Evolutionary conservation across 768 basidiomycete species (phyloP).

Genomic region (Lyophyllum semitale): DNA sequence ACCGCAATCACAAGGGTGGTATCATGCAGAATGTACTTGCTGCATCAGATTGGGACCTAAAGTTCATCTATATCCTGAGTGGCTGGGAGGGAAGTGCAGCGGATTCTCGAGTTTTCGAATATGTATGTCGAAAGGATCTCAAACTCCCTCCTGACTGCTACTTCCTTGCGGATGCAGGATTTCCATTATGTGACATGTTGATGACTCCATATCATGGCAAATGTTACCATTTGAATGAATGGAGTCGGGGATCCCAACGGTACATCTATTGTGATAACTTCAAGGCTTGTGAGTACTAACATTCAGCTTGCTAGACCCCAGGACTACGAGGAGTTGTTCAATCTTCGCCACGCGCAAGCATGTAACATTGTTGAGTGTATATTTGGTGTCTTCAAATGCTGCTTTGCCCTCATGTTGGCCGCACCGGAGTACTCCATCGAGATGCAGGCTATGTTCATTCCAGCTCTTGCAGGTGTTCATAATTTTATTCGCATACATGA

Average conservation of each 20-base stretch:
- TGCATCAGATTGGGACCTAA: slow-evolving; percentile 31
- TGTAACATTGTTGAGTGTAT: slow-evolving; percentile 39
- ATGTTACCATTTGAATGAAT: slow-evolving; percentile 31
- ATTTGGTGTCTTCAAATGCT: slow-evolving; percentile 25
- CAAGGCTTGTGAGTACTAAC: slow-evolving; percentile 10
- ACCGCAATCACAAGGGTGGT: slow-evolving; percentile 29
- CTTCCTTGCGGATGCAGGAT: slow-evolving; percentile 39
- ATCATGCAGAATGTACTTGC: slow-evolving; percentile 41
- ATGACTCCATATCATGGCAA: slow-evolving; percentile 39
- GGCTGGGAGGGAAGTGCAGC: slow-evolving; percentile 42
- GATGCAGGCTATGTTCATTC: slow-evolving; percentile 23
- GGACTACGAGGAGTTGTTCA: slow-evolving; percentile 41
- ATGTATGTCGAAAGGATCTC: slow-evolving; percentile 28
- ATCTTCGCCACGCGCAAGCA: slow-evolving; percentile 38
- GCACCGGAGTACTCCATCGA: slow-evolving; percentile 12
- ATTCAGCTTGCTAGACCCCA: slow-evolving; percentile 27
- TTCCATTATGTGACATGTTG: slow-evolving; percentile 31
- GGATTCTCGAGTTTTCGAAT: slow-evolving; percentile 32
- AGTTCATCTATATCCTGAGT: slow-evolving; percentile 36
- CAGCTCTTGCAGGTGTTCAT: slow-evolving; percentile 25
- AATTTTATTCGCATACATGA: slow-evolving; percentile 30
- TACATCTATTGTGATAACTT: background rate
- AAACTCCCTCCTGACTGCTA: slow-evolving; percentile 31
- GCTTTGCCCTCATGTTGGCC: slow-evolving; percentile 19
- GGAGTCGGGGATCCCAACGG: slow-evolving; percentile 9